Base-by-base conservation (phyloP, 306 rosid genomes). In the Prunus mira region DNA sequence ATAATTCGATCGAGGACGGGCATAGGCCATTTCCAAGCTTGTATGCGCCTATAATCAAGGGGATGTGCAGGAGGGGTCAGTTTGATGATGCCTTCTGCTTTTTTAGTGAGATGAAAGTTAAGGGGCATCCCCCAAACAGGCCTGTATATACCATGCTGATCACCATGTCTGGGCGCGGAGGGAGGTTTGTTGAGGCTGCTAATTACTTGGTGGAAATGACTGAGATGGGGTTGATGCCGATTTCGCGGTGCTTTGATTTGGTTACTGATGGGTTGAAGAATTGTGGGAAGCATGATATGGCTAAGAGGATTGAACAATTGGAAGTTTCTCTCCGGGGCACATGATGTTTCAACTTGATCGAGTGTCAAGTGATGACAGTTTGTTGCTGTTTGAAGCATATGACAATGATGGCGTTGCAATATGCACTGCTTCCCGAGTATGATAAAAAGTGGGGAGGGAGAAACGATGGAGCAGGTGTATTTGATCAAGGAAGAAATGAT, bases 51-150 rank as follows among this genome's bases (percentile, higher is more conserved):
- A 76, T 94, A 41, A 77, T 92, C n/a, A 92, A 94, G 82, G 95
- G 89, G 28, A 74, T 94, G 83, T 91, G 92, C 70, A 89, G 85
- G 82, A 87, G 84, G 54, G 96, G 96, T 7, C 96, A 85, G 69
- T 94, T 94, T 79, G 96, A 92, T 74, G 98, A 91, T 84, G 98
- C 96, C 0, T 83, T 92, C 63, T 90, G 98, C 77, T 94, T 94
- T 72, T 92, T 92, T 27, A 80, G 93, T 74, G 96, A 94, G 83
- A 92, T 92, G 98, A 94, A 91, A 82, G 85, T 67, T 5, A 90
- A 88, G 80, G 98, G 95, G 24, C 98, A 94, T 83, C 96, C 91
- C 0, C 98, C 98, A 1, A 94, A 94, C 38, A 82, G 98, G 55
- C 98, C 98, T 0, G 92, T 92, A 9, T 94, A 92, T 64, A 90